Evolutionary conservation across 306 rosid species (phyloP).

Genomic region (Parietaria judaica): DNA sequence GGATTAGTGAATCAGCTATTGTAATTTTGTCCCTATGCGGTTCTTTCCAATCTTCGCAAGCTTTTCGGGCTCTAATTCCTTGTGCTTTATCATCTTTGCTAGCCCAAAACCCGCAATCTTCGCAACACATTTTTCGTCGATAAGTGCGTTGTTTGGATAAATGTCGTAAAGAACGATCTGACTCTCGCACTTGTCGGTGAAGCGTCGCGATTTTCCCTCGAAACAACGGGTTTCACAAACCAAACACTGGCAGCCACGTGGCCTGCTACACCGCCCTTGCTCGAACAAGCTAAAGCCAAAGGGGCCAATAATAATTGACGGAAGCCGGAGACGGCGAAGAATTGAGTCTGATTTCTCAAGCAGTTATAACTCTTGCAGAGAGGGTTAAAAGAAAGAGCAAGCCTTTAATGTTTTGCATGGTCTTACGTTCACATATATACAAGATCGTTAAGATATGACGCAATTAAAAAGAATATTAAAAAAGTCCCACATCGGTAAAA

Average conservation of each 20-base stretch:
- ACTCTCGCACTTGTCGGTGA: constrained; percentile 25
- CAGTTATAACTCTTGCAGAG: background rate
- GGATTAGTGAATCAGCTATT: too few species aligned
- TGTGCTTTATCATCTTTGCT: constrained; percentile 21
- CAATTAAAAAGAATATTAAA: too few species aligned
- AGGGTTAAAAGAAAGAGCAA: background rate
- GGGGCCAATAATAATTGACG: constrained; percentile 2
- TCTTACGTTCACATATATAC: background rate
- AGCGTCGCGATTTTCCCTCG: constrained; percentile 19
- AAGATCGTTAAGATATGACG: background rate
- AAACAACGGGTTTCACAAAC: constrained; percentile 11
- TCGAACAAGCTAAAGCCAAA: constrained; percentile 24
- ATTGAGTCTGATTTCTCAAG: background rate
- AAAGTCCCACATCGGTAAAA: background rate
- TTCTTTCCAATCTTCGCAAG: constrained; percentile 12
- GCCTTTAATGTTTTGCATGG: background rate
- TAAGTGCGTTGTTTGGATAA: constrained; percentile 26
- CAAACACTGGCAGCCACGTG: constrained; percentile 13
- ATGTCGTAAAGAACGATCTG: constrained; percentile 34
- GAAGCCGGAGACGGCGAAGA: background rate
- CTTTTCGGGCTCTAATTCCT: constrained; percentile 22
- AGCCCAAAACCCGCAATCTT: constrained; percentile 30
- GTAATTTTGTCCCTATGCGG: constrained; percentile 20
- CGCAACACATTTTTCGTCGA: constrained; percentile 15
- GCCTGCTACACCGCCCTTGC: background rate